Conservation (phyloP, 192 early-diverging fungal genomes). For the Coemansia sp. region DNA sequence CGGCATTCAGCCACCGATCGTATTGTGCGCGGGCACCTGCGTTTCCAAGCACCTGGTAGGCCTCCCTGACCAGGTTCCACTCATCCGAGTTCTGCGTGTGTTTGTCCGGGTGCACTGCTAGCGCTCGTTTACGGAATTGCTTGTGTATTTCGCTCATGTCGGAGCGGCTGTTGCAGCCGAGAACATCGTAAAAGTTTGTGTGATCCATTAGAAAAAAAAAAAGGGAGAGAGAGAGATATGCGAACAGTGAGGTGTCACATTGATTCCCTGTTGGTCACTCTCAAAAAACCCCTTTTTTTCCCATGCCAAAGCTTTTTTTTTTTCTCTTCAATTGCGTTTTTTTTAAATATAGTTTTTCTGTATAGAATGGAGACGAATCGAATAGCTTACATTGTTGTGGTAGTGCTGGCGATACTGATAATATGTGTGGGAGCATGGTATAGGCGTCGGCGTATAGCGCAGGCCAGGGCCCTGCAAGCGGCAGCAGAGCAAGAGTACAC, state of each 20-base stretch:
- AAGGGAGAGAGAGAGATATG: not conserved
- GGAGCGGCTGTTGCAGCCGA: conserved; percentile 26
- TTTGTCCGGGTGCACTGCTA: conserved; percentile 28
- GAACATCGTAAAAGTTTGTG: conserved; percentile 32
- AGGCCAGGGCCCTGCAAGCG: not conserved
- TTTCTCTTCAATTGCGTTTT: conserved; percentile 7
- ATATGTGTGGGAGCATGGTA: conserved; percentile 6
- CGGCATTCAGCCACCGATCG: conserved; percentile 29
- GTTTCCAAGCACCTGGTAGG: conserved; percentile 29
- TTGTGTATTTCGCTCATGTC: conserved; percentile 21
- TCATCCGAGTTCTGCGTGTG: not conserved
- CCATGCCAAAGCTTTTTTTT: not conserved
- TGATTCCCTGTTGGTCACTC: no score
- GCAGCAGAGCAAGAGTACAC: conserved; percentile 6
- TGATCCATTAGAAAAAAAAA: not conserved
- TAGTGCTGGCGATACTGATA: conserved; percentile 3
- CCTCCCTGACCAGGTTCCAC: conserved; percentile 27
- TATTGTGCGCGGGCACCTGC: conserved; percentile 27
- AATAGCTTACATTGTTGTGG: conserved; percentile 14
- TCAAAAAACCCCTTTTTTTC: no score
- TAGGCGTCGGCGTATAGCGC: conserved; percentile 11
- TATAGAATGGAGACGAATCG: not conserved
- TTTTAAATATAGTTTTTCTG: not conserved
- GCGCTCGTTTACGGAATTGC: conserved; percentile 21
- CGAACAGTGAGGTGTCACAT: no score